Base-by-base conservation (phyloP, 169 alveolate genomes). In the Eimeria acervulina region DNA sequence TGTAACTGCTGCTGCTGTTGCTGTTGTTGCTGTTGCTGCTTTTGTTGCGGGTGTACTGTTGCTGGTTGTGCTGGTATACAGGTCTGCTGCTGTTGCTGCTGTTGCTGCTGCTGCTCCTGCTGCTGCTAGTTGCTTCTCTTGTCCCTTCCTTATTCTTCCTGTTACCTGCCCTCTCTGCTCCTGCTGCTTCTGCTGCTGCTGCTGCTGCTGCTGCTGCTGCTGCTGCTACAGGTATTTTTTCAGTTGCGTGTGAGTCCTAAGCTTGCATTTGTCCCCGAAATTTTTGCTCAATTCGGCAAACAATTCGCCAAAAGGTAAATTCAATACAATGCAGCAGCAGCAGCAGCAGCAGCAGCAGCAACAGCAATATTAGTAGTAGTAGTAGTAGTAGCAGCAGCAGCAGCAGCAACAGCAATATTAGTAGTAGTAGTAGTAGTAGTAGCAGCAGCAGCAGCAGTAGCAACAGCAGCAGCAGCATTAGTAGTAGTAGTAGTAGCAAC, bases 221-320 rank as follows among this genome's bases (percentile, higher is more conserved):
- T 1, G 68, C 68, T 55, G 68, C 3, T 55, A 23, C 68, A 91
- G 95, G 95, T 31, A 21, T 19, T 74, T 2, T 42, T 91, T 8
- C 80, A 59, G 31, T 76, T 74, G 5, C 85, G 87, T 1, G 28
- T 91, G 80, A 72, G 42, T 44, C 95, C 95, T 19, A 91, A 91
- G 80, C 28, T 91, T 23, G 90, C 90, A 13, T 91, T 42, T 26
- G 90, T 76, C 40, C 95, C 95, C 51, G 95, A 91, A 44, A 72
- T 91, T n/a, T 74, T 33, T 40, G 83, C 51, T 40, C 89, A 85
- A 33, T 91, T 91, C 81, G 95, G 95, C 1, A 31, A 70, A n/a
- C 90, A 91, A 15, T 91, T 31, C 63, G 95, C 90, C 5, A 61
- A 66, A 8, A 63, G 52, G 80, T 68, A 68, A 68, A 2, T 55